phyloP scores from a whole-genome alignment of 345 rosid genomes.

The Aquilaria malaccensis region DNA sequence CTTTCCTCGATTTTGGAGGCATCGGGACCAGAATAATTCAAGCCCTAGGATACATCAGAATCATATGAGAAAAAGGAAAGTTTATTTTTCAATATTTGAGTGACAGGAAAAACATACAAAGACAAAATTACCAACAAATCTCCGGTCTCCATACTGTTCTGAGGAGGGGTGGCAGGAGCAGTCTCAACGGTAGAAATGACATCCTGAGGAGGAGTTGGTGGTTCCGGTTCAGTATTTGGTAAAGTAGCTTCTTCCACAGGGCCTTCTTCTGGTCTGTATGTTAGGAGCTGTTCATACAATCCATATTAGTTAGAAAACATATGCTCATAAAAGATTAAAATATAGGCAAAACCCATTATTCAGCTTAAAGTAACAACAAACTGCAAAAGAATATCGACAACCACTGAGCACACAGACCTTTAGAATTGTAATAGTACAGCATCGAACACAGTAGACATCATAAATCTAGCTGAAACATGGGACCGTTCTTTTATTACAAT shows the following conservation, averaged over 20 bases:
- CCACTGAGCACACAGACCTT: no score
- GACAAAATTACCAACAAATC: slow-evolving; percentile 64
- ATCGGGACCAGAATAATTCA: slow-evolving; percentile 38
- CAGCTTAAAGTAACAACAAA: no score
- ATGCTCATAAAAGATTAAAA: background rate
- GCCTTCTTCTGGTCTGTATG: slow-evolving; percentile 71
- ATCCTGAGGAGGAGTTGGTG: slow-evolving; percentile 35
- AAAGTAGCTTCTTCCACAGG: slow-evolving; percentile 46
- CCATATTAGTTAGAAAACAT: slow-evolving; percentile 19
- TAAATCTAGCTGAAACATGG: no score
- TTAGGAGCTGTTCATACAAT: slow-evolving; percentile 46
- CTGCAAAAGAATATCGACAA: no score
- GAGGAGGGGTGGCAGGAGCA: slow-evolving; percentile 46
- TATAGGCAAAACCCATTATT: no score
- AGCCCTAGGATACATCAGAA: slow-evolving; percentile 45
- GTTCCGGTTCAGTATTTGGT: slow-evolving; percentile 55
- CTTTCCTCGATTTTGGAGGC: slow-evolving; percentile 79
- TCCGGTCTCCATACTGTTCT: slow-evolving; percentile 51
- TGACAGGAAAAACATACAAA: slow-evolving; percentile 1
- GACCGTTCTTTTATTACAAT: no score
- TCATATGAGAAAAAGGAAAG: background rate
- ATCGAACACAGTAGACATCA: no score
- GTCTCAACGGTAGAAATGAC: slow-evolving; percentile 34
- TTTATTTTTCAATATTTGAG: slow-evolving; percentile 2
- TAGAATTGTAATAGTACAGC: no score